Evolutionary conservation across 805 yeast species (phyloP), one percentile per base, ranked within the genome.

Genomic region (Groenewaldozyma tartarivorans): DNA sequence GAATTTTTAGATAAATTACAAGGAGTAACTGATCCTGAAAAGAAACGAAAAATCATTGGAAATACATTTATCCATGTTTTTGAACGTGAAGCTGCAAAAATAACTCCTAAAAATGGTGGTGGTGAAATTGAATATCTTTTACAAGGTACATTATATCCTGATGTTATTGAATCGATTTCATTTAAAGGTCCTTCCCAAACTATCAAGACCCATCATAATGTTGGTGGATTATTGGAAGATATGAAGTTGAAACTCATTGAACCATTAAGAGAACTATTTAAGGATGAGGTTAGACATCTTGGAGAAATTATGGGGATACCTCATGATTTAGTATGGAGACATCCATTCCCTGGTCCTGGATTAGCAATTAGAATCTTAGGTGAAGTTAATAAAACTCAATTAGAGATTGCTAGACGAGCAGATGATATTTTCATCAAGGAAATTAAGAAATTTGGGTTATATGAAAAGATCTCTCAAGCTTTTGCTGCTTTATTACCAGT

Each of bases 331-430:
- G 97, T 92, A 52, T 90, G 97, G 97, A 85, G 99, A 74, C 99
- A 92, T 63, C 99, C 99, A 43, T 92, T 92, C 94, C 99, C 99
- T 56, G 99, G 99, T 62, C 99, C 99, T 63, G 99, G 99, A 71
- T 83, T 92, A 61, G 99, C 96, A 54, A 92, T 92, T 64, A 81
- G 99, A 68, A 94, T 92, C 42, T 72, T 92, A 37, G 99, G 99
- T 54, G 97, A 90, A 69, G 97, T 92, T 49, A 84, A 96, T 45
- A 82, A 77, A 52, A 78, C 72, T 51, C 98, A 92, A 70, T 92
- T 92, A 43, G 90, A 78, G 60, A 92, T 92, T 60, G 98, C 97
- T 35, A 82, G 97, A 68, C 90, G 86, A 62, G 98, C 99, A 48
- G 99, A 92, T 64, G 73, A 71, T 64, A 92, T 92, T 56, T 92